Percentiles rank a stretch among this genome's conserved stretches.
Evolutionary conservation across 148 eudicot species (phyloP).

Genomic region (Diospyros lotus): DNA sequence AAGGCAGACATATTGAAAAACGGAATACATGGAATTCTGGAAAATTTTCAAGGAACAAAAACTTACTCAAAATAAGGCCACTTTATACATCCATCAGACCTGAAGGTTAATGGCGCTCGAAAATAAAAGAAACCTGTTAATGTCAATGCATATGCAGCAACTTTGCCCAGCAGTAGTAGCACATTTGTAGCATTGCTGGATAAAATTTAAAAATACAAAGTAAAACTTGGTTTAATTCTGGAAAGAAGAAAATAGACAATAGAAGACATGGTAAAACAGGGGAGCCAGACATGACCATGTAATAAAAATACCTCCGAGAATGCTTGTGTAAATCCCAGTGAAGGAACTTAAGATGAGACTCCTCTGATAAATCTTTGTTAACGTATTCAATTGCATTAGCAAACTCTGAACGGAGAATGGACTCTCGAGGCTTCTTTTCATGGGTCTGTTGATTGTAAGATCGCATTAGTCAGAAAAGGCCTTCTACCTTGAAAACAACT

Average conservation of each 20-base stretch:
- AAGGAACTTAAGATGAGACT: slow-evolving; percentile 61
- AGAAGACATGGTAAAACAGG: background rate
- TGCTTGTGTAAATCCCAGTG: slow-evolving; percentile 82
- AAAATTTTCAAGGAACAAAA: slow-evolving; percentile 1
- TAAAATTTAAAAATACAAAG: slow-evolving; percentile 1
- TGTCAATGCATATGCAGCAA: slow-evolving; percentile 85
- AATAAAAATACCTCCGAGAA: slow-evolving; percentile 49
- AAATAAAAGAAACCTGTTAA: slow-evolving; percentile 79
- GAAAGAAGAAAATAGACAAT: slow-evolving; percentile 5
- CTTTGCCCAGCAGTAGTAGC: slow-evolving; percentile 63
- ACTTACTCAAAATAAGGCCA: slow-evolving; percentile 50
- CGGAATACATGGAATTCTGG: background rate
- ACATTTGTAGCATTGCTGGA: slow-evolving; percentile 70
- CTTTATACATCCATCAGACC: slow-evolving; percentile 34
- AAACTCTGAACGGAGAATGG: slow-evolving; percentile 80
- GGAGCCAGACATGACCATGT: background rate
- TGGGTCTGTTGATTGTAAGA: slow-evolving; percentile 39
- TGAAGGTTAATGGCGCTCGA: slow-evolving; percentile 43
- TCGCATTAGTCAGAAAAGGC: background rate
- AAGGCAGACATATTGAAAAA: background rate
- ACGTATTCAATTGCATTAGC: slow-evolving; percentile 72
- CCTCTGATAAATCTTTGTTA: slow-evolving; percentile 68
- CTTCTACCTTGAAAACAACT: background rate
- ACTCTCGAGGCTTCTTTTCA: slow-evolving; percentile 78
- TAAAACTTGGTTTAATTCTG: slow-evolving; percentile 8